Evolutionary conservation across 1,284 basidiomycete species (phyloP).

Genomic region (Irpex sp.): DNA sequence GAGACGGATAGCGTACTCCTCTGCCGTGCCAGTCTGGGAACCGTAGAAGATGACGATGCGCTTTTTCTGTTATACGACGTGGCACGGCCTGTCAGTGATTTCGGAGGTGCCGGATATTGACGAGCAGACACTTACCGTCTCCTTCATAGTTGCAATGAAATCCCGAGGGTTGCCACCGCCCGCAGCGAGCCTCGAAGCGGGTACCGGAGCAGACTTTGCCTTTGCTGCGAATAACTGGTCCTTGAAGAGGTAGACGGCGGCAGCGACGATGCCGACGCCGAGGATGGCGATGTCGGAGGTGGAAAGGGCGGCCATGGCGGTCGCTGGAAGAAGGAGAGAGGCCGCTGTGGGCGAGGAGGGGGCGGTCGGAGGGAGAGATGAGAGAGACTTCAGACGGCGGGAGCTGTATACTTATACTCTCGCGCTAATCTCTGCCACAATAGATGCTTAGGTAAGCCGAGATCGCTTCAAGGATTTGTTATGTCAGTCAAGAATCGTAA

Average conservation of each 20-base stretch:
- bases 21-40: constrained; percentile 94
- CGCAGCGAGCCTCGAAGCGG: constrained; percentile 37
- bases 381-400: constrained; percentile 2
- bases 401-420: background rate
- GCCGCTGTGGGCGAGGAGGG: background rate
- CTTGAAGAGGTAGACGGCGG: constrained; percentile 75
- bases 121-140: constrained; percentile 57
- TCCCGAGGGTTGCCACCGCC: constrained; percentile 82
- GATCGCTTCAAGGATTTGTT: background rate
- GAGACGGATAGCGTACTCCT: constrained; percentile 91
- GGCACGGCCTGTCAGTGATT: constrained; percentile 3
- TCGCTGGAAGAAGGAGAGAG: constrained; percentile 29
- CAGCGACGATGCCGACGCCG: constrained; percentile 65
- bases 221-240: constrained; percentile 69
- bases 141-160: constrained; percentile 89
- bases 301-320: constrained; percentile 42
- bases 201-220: constrained; percentile 47
- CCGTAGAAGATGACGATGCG: constrained; percentile 94
- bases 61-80: constrained; percentile 67
- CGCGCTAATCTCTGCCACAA: background rate
- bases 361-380: constrained; percentile 10
- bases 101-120: background rate
- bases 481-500: background rate
- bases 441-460: background rate
- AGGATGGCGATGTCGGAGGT: constrained; percentile 69